Evolutionary conservation across 2,329 filamentous ascomycete genomes (phyloP).

Genomic region (Xylaria sp.): DNA sequence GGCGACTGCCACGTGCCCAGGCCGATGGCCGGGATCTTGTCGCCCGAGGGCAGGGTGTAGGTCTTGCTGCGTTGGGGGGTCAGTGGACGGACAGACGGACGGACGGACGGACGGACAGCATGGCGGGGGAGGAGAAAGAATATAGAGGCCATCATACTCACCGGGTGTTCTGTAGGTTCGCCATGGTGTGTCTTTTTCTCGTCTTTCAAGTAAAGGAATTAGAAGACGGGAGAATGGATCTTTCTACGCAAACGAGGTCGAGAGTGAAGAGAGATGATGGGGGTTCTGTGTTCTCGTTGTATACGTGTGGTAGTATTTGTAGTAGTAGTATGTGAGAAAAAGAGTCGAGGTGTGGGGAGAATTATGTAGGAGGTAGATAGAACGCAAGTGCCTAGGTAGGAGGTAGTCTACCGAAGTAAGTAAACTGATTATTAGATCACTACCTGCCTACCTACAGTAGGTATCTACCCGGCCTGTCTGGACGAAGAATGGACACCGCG

Average conservation of each 20-base stretch:
- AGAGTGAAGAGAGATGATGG: not conserved
- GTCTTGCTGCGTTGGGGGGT: slow-evolving; percentile 45
- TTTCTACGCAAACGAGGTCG: not conserved
- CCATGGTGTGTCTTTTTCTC: no score
- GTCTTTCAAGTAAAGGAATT: not conserved
- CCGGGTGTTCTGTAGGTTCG: not conserved
- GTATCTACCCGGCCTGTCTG: no score
- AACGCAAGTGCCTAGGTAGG: no score
- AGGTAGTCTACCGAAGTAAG: no score
- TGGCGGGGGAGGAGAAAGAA: not conserved
- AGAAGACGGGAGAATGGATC: not conserved
- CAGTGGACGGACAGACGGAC: not conserved
- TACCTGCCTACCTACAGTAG: no score
- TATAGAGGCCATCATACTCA: not conserved
- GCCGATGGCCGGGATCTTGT: slow-evolving; percentile 76
- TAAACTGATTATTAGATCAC: no score
- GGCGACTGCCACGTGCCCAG: slow-evolving; percentile 82
- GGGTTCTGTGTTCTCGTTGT: not conserved
- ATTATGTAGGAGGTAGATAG: no score
- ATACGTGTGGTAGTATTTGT: not conserved
- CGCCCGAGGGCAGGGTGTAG: slow-evolving; percentile 74
- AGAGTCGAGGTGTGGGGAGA: no score
- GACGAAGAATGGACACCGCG: no score
- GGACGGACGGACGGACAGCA: not conserved
- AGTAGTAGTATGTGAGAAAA: no score